phyloP scores from a whole-genome alignment of 192 early-diverging fungal species.

The Dispira simplex region DNA sequence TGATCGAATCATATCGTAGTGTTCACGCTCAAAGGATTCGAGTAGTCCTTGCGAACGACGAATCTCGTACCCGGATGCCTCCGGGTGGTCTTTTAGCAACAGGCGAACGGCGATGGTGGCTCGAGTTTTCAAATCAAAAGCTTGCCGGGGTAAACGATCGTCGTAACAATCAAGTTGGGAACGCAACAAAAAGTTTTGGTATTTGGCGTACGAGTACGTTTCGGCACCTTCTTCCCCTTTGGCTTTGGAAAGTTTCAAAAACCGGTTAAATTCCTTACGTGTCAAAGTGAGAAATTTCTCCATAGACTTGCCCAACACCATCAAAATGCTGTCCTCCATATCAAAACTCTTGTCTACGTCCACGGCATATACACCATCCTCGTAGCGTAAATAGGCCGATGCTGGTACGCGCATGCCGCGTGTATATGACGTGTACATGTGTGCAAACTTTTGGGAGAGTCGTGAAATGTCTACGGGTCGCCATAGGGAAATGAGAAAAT shows the following conservation, averaged over 20 bases:
- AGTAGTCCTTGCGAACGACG: conserved; percentile 31
- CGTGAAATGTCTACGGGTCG: conserved; percentile 36
- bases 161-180: conserved; percentile 83
- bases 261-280: conserved; percentile 48
- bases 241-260: conserved; percentile 38
- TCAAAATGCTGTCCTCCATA: conserved; percentile 52
- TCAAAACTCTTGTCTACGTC: conserved; percentile 71
- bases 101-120: conserved; percentile 69
- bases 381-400: conserved; percentile 50
- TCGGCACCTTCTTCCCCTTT: conserved; percentile 21
- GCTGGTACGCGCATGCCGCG: conserved; percentile 47
- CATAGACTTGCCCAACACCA: conserved; percentile 68
- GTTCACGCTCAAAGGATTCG: conserved; percentile 82
- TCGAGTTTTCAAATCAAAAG: conserved; percentile 89
- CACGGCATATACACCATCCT: conserved; percentile 61
- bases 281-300: conserved; percentile 68
- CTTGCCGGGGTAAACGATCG: conserved; percentile 48
- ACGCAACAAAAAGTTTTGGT: conserved; percentile 62
- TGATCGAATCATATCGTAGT: conserved; percentile 85
- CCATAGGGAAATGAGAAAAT: conserved; percentile 50
- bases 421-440: conserved; percentile 46
- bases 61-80: conserved; percentile 7
- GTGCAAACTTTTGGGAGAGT: conserved; percentile 45
- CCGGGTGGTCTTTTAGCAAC: conserved; percentile 55
- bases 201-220: conserved; percentile 49